A percentile compares a stretch with the other conserved stretches of the same genome.
Evolutionary conservation across 306 rosid genomes (phyloP).

Genomic region (Rubus idaeus): DNA sequence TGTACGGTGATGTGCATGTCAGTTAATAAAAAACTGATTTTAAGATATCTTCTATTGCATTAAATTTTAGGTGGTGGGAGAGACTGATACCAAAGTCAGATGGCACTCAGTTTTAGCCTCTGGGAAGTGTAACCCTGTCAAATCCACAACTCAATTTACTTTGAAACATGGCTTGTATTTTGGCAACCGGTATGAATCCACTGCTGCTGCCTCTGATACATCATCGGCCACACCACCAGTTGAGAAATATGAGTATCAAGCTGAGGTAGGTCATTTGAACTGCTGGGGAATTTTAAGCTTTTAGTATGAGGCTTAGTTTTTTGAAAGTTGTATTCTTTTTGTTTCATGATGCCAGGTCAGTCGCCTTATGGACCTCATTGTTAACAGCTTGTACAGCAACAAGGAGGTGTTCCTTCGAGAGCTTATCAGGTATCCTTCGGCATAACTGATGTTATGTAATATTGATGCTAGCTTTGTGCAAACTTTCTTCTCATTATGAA

Average conservation of each 20-base stretch:
- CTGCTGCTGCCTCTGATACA: slow-evolving; percentile 72
- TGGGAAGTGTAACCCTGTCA: slow-evolving; percentile 33
- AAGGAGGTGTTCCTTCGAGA: slow-evolving; percentile 97
- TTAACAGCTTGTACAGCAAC: slow-evolving; percentile 93
- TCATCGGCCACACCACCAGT: slow-evolving; percentile 45
- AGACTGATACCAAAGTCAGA: slow-evolving; percentile 41
- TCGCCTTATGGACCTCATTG: slow-evolving; percentile 98
- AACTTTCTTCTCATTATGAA: background rate
- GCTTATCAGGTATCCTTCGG: slow-evolving; percentile 65
- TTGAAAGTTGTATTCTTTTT: background rate
- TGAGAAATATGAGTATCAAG: slow-evolving; percentile 87
- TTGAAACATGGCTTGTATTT: slow-evolving; percentile 36
- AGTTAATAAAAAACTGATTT: too few species aligned
- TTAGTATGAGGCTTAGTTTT: background rate
- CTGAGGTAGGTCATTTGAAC: slow-evolving; percentile 61
- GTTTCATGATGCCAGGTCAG: slow-evolving; percentile 63
- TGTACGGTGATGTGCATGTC: background rate
- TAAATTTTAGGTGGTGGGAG: slow-evolving; percentile 47
- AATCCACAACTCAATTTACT: slow-evolving; percentile 28
- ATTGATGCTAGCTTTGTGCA: background rate
- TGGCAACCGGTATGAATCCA: slow-evolving; percentile 68
- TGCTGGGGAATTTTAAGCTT: background rate
- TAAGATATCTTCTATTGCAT: background rate
- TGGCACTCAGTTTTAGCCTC: slow-evolving; percentile 51
- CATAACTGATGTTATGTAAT: background rate